Evolutionary conservation across 2,329 filamentous ascomycete genomes (phyloP), one percentile per base, ranked within the genome.

Genomic region (Beauveria pseudobassiana): DNA sequence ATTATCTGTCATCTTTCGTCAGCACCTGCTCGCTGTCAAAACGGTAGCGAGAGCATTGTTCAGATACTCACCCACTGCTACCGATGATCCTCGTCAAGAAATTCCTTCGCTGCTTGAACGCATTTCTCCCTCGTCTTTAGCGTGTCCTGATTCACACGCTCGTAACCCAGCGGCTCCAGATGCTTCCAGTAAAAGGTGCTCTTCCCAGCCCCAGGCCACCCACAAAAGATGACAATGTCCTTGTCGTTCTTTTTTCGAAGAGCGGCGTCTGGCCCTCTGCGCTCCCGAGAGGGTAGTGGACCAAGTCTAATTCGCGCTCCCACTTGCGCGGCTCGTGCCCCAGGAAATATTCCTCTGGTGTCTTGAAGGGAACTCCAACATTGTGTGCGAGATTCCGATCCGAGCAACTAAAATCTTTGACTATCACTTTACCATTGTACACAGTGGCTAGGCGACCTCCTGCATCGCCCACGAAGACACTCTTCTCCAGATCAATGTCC

Each of bases 311-410:
- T 0, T 83, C 78, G 61, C 90, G 81, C 10, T 75, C 74, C 69
- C 90, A 95, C 1, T 85, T 81, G 65, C 86, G 82, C 1, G 88
- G 79, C 26, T 82, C 69, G 67, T 91, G 83, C 1, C 82, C 81
- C 1, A 93, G 82, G 71, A 98, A 98, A 76, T 88, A 96, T 73
- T 97, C 93, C 70, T 99, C 95, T 0, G 95, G 95, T 0, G 93
- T 96, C 62, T 86, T 78, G 72, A 93, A 99, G 14, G 77, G 71
- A 66, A 99, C 84, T 4, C 90, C 90, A 14, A 93, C 76, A 69
- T 99, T 98, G 64, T 87, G 80, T 3, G 95, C 93, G 68, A 98
- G 88, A 69, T 97, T 90, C 62, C 91, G 77, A 69, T 88, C 85
- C 9, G 84, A 87, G 67, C 84, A 87, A 69, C 84, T 86, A 63